Percentiles rank a stretch among this genome's conserved stretches.
phyloP scores from a whole-genome alignment of 2,329 filamentous ascomycete species.

The Chaetomium strumarium region DNA sequence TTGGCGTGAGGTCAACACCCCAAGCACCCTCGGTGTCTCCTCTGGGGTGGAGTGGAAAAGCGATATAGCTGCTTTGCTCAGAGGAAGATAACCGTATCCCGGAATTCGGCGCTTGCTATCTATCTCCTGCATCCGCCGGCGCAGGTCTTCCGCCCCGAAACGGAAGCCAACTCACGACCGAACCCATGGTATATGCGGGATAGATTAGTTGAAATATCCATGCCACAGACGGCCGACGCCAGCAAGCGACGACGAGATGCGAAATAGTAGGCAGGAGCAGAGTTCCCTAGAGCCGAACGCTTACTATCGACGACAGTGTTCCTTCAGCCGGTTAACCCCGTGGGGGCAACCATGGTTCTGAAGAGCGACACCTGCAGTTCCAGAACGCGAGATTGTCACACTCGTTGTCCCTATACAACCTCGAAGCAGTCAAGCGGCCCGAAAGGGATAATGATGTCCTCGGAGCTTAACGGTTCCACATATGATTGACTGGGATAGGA shows the following conservation, averaged over 20 bases:
- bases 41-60: neutral
- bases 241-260: neutral
- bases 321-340: neutral
- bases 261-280: neutral
- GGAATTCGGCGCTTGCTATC: neutral
- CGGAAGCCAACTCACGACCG: too few relatives aligned
- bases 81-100: neutral
- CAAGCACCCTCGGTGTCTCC: too few relatives aligned
- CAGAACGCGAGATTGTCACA: neutral
- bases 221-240: too few relatives aligned
- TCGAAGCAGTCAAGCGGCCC: slow-evolving; percentile 5
- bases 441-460: neutral
- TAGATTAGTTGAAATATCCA: too few relatives aligned
- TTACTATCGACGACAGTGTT: neutral
- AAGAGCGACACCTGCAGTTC: neutral
- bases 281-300: neutral
- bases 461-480: neutral
- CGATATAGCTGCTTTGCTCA: neutral
- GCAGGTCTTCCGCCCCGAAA: too few relatives aligned
- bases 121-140: too few relatives aligned
- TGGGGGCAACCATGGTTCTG: neutral
- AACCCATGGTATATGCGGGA: too few relatives aligned
- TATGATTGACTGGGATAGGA: slow-evolving; percentile 9
- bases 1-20: too few relatives aligned
- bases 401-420: neutral